Evolutionary conservation across 768 basidiomycete genomes (phyloP).

Genomic region (Trametes maxima): DNA sequence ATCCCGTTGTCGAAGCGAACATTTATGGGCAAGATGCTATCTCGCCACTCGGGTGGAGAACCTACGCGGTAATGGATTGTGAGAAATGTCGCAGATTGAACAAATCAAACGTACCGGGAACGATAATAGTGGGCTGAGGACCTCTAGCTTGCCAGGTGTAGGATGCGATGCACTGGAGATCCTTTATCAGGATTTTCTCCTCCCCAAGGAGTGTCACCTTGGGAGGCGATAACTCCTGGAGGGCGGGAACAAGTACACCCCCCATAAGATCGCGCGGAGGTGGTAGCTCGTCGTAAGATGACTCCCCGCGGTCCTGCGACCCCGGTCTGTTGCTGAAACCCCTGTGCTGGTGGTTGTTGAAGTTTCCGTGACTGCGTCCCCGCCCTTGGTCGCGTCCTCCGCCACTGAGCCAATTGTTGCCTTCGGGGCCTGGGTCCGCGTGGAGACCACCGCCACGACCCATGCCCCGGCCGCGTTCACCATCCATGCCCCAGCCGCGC

Average conservation of each 20-base stretch:
- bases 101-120: slow-evolving; percentile 43
- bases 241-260: slow-evolving; percentile 7
- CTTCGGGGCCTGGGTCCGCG: too few species aligned
- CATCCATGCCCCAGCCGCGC: too few species aligned
- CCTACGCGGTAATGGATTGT: slow-evolving; percentile 38
- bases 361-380: too few species aligned
- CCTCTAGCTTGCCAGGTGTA: slow-evolving; percentile 52
- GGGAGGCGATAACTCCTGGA: slow-evolving; percentile 5
- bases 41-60: slow-evolving; percentile 59
- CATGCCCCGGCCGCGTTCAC: too few species aligned
- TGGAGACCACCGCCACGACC: too few species aligned
- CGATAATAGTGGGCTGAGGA: slow-evolving; percentile 48
- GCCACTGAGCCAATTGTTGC: too few species aligned
- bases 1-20: slow-evolving; percentile 57
- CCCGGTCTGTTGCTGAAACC: too few species aligned
- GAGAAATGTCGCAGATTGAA: not conserved
- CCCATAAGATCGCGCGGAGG: slow-evolving; percentile 19
- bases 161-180: slow-evolving; percentile 49
- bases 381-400: too few species aligned
- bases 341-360: too few species aligned
- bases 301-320: too few species aligned
- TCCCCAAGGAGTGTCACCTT: not conserved
- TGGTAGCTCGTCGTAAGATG: slow-evolving; percentile 6
- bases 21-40: slow-evolving; percentile 46
- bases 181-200: slow-evolving; percentile 9